These are phyloP conservation scores for Fusarium neocosmosporiellum DNA, from an alignment of 2,329 filamentous ascomycete genomes.

Conservation along the genomic window DNA sequence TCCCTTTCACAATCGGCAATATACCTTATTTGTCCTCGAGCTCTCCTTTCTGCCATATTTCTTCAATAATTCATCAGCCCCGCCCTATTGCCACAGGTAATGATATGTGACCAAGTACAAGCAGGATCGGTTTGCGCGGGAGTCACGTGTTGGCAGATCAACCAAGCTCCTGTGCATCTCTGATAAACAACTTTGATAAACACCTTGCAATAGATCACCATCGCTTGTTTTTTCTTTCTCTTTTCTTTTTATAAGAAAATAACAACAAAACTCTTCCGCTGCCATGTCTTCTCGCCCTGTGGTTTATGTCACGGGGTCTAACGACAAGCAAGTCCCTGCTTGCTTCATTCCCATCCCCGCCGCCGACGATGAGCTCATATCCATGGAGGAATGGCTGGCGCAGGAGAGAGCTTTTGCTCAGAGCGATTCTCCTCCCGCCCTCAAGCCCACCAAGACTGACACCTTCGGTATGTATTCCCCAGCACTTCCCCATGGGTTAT, in stretches of 20 bases:
- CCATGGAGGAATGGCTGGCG: neutral
- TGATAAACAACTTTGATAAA: neutral
- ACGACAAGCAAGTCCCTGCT: neutral
- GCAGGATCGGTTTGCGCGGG: neutral
- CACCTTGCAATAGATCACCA: neutral
- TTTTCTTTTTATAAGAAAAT: neutral
- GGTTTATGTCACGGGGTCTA: neutral
- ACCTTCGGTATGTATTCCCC: neutral
- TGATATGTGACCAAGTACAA: neutral
- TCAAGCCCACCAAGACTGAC: neutral
- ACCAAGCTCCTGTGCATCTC: neutral
- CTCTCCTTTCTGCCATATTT: neutral
- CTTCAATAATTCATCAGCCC: neutral
- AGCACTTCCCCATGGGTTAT: neutral
- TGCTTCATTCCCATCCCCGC: neutral
- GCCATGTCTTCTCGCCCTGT: neutral
- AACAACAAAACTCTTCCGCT: neutral
- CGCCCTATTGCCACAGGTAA: neutral
- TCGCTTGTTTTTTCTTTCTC: neutral
- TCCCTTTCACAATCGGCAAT: too few species aligned
- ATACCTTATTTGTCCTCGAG: too few species aligned
- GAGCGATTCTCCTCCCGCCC: neutral
- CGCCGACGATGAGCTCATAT: neutral
- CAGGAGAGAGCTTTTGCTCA: neutral
- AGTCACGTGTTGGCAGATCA: neutral